A percentile compares a stretch with the other conserved stretches of the same genome.
phyloP scores from a whole-genome alignment of 2,329 filamentous ascomycete genomes.

The Talaromyces atroroseus region DNA sequence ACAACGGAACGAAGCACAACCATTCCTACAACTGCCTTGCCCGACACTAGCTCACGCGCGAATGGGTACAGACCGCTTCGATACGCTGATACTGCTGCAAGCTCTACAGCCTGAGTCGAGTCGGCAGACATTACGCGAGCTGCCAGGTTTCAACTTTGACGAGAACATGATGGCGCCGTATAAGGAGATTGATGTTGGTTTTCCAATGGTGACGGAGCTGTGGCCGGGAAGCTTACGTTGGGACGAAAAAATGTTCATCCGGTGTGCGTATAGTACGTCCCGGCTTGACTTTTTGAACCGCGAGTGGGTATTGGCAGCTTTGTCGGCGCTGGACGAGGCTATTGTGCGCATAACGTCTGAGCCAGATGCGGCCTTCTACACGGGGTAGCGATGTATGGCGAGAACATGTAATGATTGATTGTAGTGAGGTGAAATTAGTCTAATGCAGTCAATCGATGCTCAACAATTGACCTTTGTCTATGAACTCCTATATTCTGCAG shows the following conservation, averaged over 20 bases:
- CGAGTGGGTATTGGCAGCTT: not conserved
- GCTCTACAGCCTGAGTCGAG: not conserved
- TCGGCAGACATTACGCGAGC: not conserved
- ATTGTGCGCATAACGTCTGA: not conserved
- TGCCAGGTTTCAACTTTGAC: not conserved
- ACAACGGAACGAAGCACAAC: not conserved
- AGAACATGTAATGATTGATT: not conserved
- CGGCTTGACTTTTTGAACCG: constrained; percentile 2
- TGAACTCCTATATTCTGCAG: too few species aligned
- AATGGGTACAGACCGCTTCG: not conserved
- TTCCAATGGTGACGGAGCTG: constrained; percentile 1
- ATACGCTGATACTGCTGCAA: constrained; percentile 2
- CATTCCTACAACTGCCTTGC: constrained; percentile 1
- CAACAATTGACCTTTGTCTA: too few species aligned
- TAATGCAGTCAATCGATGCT: too few species aligned
- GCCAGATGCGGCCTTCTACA: constrained; percentile 3
- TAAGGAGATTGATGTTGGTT: constrained; percentile 1
- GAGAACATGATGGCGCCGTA: constrained; percentile 2
- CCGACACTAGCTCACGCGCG: not conserved
- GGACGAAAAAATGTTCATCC: not conserved
- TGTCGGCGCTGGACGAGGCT: constrained; percentile 2
- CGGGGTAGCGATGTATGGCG: not conserved
- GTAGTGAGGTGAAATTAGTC: too few species aligned
- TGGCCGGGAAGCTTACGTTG: not conserved
- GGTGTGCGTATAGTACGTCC: constrained; percentile 1